Percentiles rank a stretch among this genome's conserved stretches.
Evolutionary conservation across 768 basidiomycete species (phyloP).

Genomic region (Suillus americanus): DNA sequence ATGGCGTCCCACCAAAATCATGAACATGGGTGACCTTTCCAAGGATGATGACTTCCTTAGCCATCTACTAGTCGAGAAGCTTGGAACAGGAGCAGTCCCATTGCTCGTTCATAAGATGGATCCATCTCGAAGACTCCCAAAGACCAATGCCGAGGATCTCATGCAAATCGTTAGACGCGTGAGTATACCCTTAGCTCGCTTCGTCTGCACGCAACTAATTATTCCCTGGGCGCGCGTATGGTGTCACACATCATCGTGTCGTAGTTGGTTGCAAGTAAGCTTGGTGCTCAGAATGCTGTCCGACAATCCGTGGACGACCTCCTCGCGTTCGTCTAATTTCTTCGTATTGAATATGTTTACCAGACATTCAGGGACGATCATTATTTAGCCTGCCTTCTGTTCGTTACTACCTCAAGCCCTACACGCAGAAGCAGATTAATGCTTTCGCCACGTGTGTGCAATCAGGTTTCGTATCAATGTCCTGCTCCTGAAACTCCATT

Average conservation of each 20-base stretch:
- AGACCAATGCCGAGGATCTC: constrained; percentile 67
- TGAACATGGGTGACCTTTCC: constrained; percentile 89
- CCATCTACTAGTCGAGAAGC: constrained; percentile 85
- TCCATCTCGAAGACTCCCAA: constrained; percentile 70
- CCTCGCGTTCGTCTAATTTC: constrained; percentile 56
- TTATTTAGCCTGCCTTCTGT: constrained; percentile 64
- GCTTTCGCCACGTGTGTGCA: constrained; percentile 86
- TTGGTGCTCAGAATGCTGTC: constrained; percentile 54
- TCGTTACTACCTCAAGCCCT: constrained; percentile 73
- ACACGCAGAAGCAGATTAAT: constrained; percentile 84
- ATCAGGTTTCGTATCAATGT: constrained; percentile 26
- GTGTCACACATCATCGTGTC: constrained; percentile 14
- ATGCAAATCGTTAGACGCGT: constrained; percentile 79
- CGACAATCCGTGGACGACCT: constrained; percentile 78
- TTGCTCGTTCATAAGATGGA: constrained; percentile 92
- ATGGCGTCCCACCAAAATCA: constrained; percentile 86
- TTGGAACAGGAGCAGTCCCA: constrained; percentile 78
- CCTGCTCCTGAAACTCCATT: constrained; percentile 23
- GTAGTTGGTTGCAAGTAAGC: constrained; percentile 62
- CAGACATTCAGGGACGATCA: constrained; percentile 17
- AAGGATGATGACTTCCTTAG: constrained; percentile 91
- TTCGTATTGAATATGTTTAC: constrained; percentile 21
- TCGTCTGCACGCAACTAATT: constrained; percentile 25
- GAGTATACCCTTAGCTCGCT: constrained; percentile 30
- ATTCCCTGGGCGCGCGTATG: constrained; percentile 23